Percentiles rank a stretch among this genome's conserved stretches.
phyloP scores from a whole-genome alignment of 768 basidiomycete genomes.

The Trametes meyenii region DNA sequence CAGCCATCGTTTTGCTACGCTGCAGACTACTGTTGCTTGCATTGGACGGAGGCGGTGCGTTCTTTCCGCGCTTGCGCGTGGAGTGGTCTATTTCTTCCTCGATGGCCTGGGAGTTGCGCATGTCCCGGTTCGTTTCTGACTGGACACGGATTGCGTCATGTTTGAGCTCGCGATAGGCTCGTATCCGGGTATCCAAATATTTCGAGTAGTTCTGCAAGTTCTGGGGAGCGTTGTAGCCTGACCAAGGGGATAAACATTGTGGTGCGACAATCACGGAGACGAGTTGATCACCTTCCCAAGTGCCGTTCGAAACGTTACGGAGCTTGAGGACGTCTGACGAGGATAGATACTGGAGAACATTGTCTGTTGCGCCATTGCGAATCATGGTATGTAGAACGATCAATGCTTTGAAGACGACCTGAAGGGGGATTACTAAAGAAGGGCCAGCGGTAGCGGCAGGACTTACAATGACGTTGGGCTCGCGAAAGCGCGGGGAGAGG shows the following conservation, averaged over 20 bases:
- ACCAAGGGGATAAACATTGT: background rate
- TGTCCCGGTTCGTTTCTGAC: slow-evolving; percentile 87
- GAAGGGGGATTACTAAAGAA: slow-evolving; percentile 8
- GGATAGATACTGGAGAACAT: slow-evolving; percentile 82
- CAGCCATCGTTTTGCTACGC: slow-evolving; percentile 77
- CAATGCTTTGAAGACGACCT: slow-evolving; percentile 98
- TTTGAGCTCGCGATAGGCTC: slow-evolving; percentile 85
- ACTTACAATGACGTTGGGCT: slow-evolving; percentile 89
- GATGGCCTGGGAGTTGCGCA: slow-evolving; percentile 64
- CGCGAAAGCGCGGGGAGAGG: slow-evolving; percentile 79
- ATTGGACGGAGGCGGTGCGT: slow-evolving; percentile 37
- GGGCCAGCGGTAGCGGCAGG: slow-evolving; percentile 2
- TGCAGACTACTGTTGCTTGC: slow-evolving; percentile 28
- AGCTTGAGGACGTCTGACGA: slow-evolving; percentile 81
- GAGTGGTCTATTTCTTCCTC: slow-evolving; percentile 52
- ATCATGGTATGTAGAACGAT: slow-evolving; percentile 97
- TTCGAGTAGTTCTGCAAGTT: slow-evolving; percentile 86
- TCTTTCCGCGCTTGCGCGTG: slow-evolving; percentile 26
- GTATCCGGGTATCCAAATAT: slow-evolving; percentile 89
- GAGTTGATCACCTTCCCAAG: slow-evolving; percentile 77
- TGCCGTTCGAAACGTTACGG: slow-evolving; percentile 76
- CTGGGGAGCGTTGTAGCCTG: slow-evolving; percentile 85
- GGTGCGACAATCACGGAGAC: background rate
- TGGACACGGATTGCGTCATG: slow-evolving; percentile 95
- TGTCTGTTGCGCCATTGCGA: slow-evolving; percentile 94